Base-by-base conservation (phyloP, 1,284 basidiomycete species). In the Rhodotorula sp. region DNA sequence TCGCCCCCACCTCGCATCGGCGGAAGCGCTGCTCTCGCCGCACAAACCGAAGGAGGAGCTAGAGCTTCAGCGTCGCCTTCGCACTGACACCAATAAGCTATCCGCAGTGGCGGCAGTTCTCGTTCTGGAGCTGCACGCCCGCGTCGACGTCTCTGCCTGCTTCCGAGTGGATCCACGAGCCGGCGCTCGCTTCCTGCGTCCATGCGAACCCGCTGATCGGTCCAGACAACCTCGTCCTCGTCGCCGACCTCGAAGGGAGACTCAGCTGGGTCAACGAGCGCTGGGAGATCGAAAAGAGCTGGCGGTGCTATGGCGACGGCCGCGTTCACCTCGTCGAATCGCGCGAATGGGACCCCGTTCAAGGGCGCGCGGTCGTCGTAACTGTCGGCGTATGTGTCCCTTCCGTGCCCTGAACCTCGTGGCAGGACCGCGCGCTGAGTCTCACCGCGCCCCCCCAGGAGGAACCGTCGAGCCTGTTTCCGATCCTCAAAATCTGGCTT, bases 401-500 rank as follows among this genome's bases (percentile, higher is more conserved):
- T 26, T 6, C n/a, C 23, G 26, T 23, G 23, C 34, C 3, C 34
- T 6, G 34, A 34, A 34, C 34, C 34, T 34, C 34, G 34, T 34
- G 34, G 38, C 38, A 14, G 10, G 38, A 43, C 38, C 12, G 38
- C 38, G 12, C 38, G 34, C 34, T 7, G 34, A 34, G 34, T 34
- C 34, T 34, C 34, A 34, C 34, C 3, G 5, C 34, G 7, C 34
- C 34, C n/a, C n/a, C n/a, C n/a, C n/a, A 73, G 74, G 74, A 73
- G 60, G 76, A 72, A 28, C 52, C 58, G 26, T 66, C 65, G 23
- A 67, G 68, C 8, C 74, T 64, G 5, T 71, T 67, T 50, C 70
- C 75, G 0, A 23, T 94, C 26, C 83, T 97, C 67, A 95, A 93
- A 81, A 88, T 97, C 58, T 97, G 93, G 93, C 91, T 94, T 80